Evolutionary conservation across 1,284 basidiomycete genomes (phyloP), one percentile per base, ranked within the genome.

Genomic region (Sphaerobolus stellatus): DNA sequence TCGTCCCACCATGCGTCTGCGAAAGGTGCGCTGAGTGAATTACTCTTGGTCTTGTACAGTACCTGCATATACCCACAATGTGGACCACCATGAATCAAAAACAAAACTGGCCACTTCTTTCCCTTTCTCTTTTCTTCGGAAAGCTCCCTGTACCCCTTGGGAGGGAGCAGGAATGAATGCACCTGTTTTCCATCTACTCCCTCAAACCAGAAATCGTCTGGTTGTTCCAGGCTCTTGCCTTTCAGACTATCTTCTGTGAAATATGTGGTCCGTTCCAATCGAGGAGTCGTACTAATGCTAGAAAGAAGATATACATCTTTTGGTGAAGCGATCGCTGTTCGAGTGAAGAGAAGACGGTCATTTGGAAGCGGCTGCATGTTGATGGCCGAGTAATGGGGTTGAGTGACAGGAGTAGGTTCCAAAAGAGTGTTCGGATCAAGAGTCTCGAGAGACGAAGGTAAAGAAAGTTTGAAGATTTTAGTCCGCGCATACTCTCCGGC

Each of bases 121-220:
- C 59, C 65, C 76, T 75, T 56, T 85, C 80, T 13, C 78, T 80
- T 48, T 76, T 68, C 62, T 81, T 78, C 75, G 80, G 20, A 13
- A 47, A 11, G 58, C 46, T 43, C 49, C 25, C 30, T 18, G 59
- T 65, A 93, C 2, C 88, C 90, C 22, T 78, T 79, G 11, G 94
- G 94, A 62, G 86, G 91, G 57, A 94, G 60, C 16, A 83, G 72
- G 86, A 86, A 96, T 1, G 91, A 92, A 55, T 95, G 92, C 20
- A 96, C 84, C 46, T 79, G 68, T 63, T 79, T 81, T 13, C 77
- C 81, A 62, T 81, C 73, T 4, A 88, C 90, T 11, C 94, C 94
- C 53, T 83, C 79, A 73, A 94, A 96, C 84, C 86, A 92, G 64
- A 96, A 88, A 56, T 89, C 83, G 64, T 94, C 86, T 6, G 85